Evolutionary conservation across 306 rosid genomes (phyloP), one percentile per base, ranked within the genome.

Genomic region (Vachellia pachyceras): DNA sequence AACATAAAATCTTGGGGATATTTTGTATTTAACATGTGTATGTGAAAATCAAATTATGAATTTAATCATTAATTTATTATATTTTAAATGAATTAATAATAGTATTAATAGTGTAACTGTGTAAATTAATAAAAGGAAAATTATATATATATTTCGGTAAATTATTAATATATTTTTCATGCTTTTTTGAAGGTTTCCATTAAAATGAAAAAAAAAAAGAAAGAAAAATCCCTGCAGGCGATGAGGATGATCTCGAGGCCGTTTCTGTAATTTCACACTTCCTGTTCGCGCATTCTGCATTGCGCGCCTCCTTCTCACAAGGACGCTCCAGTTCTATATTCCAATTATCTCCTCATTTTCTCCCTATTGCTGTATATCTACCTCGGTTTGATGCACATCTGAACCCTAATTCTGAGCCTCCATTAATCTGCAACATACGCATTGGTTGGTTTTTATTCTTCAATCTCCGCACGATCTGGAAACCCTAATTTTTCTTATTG

Each of bases 251-350:
- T 23, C 11, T 11, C 7, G 65, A 72, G 76, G 76, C 42, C 10
- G 25, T 72, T 72, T 46, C 10, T 42, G 76, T 72, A 46, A 72
- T 72, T 72, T 29, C 11, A 6, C 1, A 0, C 1, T 7, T 23
- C 58, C 60, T 25, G 44, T 3, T 47, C 18, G 25, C 60, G 7
- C 44, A 7, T 13, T 29, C 10, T 47, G 4, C 76, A 14, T 72
- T 47, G 61, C 42, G 25, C 60, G 76, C 76, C 76, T 72, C 47
- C 75, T 54, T 50, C 61, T 29, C 41, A 8, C 42, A 40, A 8
- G 76, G 17, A 0, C 5, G 68, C 40, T 61, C 40, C 4, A 36
- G 75, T 41, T 72, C 61, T 7, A 29, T 23, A 44, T 47, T 22
- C 29, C 8, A 18, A 47, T 47, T 8, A 45, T 5, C 75, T 55